Evolutionary conservation across 2,329 filamentous ascomycete genomes (phyloP), one percentile per base, ranked within the genome.

Genomic region (Fusarium setosum): DNA sequence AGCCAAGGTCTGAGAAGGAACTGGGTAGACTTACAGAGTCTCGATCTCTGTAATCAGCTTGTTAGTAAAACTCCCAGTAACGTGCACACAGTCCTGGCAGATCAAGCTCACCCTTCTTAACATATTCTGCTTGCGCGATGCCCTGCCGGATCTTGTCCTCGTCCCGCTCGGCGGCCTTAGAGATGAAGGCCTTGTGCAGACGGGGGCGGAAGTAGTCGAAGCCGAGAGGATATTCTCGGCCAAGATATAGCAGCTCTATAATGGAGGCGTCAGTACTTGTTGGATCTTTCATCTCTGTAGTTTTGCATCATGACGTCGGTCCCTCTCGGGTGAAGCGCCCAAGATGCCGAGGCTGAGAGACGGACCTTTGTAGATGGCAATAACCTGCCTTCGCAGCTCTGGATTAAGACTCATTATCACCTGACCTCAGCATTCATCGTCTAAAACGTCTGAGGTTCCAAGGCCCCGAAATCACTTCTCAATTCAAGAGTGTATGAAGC

Each of bases 331-430:
- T 10, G 10, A 18, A 18, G n/a, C 13, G n/a, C n/a, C 23, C 24
- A 15, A 13, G 21, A 24, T 32, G 32, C 12, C 18, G n/a, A n/a
- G 34, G 23, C 8, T 20, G 12, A 24, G 24, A 5, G 17, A 26
- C 50, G 35, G 24, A 93, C 93, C 92, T 88, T 97, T 97, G 82
- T 97, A 97, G 59, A 97, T 88, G 34, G 86, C 85, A 65, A 97
- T 92, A 42, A 97, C 94, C 75, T 96, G 88, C 60, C 87, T 84
- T 54, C 93, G 88, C 24, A 97, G 84, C 61, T 86, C 80, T 3
- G 82, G 79, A 67, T 86, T 90, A 0, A 79, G 71, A 18, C 49
- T 63, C 76, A 76, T 77, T 35, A 34, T 56, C 6, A 37, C 26
- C 21, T 32, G 15, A 11, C 29, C 23, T 64, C 23, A 44, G 49